Conservation (phyloP, 495 filamentous ascomycete species). For the Darksidea phi region DNA sequence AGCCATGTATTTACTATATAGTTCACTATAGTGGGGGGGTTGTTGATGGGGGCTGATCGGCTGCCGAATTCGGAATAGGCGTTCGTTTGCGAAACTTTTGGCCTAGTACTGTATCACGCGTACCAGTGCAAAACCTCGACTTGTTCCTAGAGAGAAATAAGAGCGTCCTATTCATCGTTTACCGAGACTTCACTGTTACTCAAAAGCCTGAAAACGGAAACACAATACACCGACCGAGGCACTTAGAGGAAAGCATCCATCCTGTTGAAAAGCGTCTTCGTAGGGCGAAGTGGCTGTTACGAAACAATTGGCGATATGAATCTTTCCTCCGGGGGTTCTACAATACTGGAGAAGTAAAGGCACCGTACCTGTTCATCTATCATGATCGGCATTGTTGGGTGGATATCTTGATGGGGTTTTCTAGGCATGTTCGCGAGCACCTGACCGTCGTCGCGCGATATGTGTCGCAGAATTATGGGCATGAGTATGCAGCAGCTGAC, state of each 20-base stretch:
- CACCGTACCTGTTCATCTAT: slow-evolving; percentile 24
- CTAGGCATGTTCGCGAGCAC: neutral
- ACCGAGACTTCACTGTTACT: slow-evolving; percentile 19
- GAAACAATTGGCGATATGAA: neutral
- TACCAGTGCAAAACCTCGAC: slow-evolving; percentile 32
- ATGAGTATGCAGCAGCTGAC: slow-evolving; percentile 28
- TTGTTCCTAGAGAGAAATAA: slow-evolving; percentile 39
- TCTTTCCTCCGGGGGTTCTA: neutral
- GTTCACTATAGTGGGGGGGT: no score
- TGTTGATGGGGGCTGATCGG: no score
- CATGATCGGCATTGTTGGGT: slow-evolving; percentile 6
- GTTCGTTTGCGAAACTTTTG: no score
- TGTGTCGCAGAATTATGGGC: slow-evolving; percentile 11
- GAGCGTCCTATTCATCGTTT: slow-evolving; percentile 37
- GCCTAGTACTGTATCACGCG: no score
- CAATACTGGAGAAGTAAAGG: slow-evolving; percentile 10
- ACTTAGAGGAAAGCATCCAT: slow-evolving; percentile 5
- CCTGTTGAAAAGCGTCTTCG: neutral
- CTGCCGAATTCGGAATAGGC: no score
- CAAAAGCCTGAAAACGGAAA: neutral
- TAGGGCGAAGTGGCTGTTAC: neutral
- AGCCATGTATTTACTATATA: no score
- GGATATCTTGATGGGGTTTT: neutral
- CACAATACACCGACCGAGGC: neutral
- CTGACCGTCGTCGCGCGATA: neutral